Evolutionary conservation across 176 grass and related monocot species (phyloP), one percentile per base, ranked within the genome.

Genomic region (Oryza coarctata): DNA sequence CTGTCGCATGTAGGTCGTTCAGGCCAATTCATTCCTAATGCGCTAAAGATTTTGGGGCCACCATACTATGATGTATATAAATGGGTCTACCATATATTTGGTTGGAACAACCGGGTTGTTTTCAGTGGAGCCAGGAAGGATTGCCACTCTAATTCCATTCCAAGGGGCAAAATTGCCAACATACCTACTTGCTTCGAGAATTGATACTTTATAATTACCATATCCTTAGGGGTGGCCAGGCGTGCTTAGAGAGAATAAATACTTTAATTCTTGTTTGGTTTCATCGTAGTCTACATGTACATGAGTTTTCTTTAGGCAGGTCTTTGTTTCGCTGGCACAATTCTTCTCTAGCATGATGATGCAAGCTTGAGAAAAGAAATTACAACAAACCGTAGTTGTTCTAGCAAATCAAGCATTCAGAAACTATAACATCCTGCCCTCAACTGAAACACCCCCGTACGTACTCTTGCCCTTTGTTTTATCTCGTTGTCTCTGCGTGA

Each of bases 401-500:
- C 52, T 9, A 58, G 22, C 52, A 23, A 58, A 58, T 58, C 52
- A 58, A 23, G 52, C 6, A 50, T 20, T 50, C 17, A 58, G 22
- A 58, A 58, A 58, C 52, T 58, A 55, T n/a, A 58, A 58, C 52
- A 2, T 8, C 7, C 52, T 58, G 52, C 52, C 52, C 23, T 58
- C 49, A 52, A 52, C 17, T 2, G 14, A 52, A 52, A 20, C 18
- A 22, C 49, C 49, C 49, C 17, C 49, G 49, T 52, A 58, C 52
- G 52, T 72, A 31, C 40, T 30, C 6, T 61, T 61, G 29, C 47
- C n/a, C 44, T 84, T 66, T 58, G 22, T 41, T 82, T 71, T 33
- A 58, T 80, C 69, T 36, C 65, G 77, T 55, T 81, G 87, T 85
- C 82, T 40, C 12, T 33, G 40, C 52, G 63, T 33, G 63, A 70